These are phyloP conservation scores for Lyophyllum shimeji DNA, from an alignment of 768 basidiomycete genomes.

Conservation along the genomic window DNA sequence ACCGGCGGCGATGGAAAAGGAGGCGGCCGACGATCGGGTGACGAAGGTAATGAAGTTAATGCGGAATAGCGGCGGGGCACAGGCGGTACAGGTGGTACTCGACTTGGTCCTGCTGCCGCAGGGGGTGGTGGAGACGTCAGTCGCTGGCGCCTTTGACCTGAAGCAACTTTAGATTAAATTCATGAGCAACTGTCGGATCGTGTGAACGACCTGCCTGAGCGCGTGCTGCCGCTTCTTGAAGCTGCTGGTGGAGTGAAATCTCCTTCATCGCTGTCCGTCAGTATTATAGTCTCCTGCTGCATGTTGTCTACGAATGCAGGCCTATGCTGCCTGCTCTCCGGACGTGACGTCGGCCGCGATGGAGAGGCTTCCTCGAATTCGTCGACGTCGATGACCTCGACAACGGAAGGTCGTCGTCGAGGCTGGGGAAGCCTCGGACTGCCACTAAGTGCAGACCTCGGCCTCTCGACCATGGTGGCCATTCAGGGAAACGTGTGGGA, in stretches of 20 bases:
- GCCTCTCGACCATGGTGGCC: constrained; percentile 30
- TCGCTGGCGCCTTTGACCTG: constrained; percentile 14
- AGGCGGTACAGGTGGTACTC: constrained; percentile 58
- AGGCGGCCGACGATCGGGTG: constrained; percentile 33
- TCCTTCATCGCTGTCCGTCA: constrained; percentile 42
- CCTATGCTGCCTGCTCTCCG: constrained; percentile 7
- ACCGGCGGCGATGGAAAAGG: constrained; percentile 36
- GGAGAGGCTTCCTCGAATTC: constrained; percentile 24
- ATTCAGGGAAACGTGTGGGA: constrained; percentile 16
- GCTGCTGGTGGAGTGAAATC: constrained; percentile 16
- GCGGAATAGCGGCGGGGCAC: constrained; percentile 37
- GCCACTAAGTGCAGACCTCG: constrained; percentile 24
- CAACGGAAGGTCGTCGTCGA: constrained; percentile 22
- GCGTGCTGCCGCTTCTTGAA: constrained; percentile 11
- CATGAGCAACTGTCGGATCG: constrained; percentile 6
- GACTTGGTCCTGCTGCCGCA: constrained; percentile 25
- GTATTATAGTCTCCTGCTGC: constrained; percentile 31
- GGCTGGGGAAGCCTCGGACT: constrained; percentile 16
- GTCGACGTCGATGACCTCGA: constrained; percentile 49
- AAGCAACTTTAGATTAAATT: neutral
- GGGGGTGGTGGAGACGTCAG: constrained; percentile 52
- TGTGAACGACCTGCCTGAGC: constrained; percentile 12
- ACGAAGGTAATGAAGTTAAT: constrained; percentile 38
- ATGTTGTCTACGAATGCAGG: too few species aligned
- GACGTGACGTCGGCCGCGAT: constrained; percentile 14